These are phyloP conservation scores for Urochloa ruziziensis DNA, from an alignment of 176 grass and related monocot genomes.

Conservation along the genomic window DNA sequence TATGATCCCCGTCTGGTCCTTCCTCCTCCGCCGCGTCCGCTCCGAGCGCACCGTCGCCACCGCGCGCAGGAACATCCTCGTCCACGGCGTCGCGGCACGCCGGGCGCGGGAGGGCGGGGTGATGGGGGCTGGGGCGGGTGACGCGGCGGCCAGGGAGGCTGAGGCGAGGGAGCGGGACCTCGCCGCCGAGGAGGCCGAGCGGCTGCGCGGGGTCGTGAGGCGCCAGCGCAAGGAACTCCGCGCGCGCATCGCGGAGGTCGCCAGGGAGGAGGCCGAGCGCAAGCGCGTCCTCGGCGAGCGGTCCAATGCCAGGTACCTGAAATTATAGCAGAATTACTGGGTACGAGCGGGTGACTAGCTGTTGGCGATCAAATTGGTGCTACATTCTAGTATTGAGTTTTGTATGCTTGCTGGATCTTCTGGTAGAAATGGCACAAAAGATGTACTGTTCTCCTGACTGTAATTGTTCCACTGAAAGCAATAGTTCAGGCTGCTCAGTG, in stretches of 20 bases:
- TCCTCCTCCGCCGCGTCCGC: constrained; percentile 89
- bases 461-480: background rate
- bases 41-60: constrained; percentile 91
- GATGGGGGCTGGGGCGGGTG: constrained; percentile 27
- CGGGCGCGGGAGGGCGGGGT: constrained; percentile 55
- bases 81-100: constrained; percentile 79
- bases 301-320: constrained; percentile 78
- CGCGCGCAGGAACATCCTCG: constrained; percentile 78
- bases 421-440: constrained; percentile 7
- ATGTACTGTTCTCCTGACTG: background rate
- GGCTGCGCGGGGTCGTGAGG: constrained; percentile 80
- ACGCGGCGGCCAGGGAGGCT: constrained; percentile 60
- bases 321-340: background rate
- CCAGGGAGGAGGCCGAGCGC: constrained; percentile 82
- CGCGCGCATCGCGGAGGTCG: constrained; percentile 73
- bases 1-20: constrained; percentile 94
- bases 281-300: constrained; percentile 87
- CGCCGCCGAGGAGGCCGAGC: constrained; percentile 86
- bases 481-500: background rate
- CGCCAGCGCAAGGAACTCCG: constrained; percentile 94
- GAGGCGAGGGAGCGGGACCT: constrained; percentile 89
- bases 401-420: background rate
- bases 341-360: background rate
- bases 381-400: background rate
- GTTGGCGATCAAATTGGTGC: background rate